Evolutionary conservation across 768 basidiomycete genomes (phyloP).

Genomic region (Phylloporus scabripes): DNA sequence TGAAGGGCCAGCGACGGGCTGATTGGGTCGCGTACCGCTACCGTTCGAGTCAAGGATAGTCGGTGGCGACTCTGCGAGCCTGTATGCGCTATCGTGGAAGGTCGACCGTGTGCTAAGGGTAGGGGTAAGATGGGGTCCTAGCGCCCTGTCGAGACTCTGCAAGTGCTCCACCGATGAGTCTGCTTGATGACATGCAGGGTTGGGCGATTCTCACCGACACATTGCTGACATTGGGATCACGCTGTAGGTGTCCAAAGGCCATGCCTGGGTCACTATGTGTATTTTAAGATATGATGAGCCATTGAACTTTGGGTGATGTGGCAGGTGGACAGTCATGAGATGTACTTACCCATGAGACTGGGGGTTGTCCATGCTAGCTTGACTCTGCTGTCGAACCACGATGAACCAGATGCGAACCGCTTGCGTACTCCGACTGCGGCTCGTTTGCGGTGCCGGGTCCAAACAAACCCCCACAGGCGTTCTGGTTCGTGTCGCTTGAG

Average conservation of each 20-base stretch:
- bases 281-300: constrained; percentile 13
- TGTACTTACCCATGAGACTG: constrained; percentile 32
- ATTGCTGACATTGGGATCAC: constrained; percentile 52
- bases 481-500: constrained; percentile 18
- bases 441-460: constrained; percentile 25
- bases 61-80: constrained; percentile 30
- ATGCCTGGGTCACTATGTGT: constrained; percentile 50
- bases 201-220: constrained; percentile 47
- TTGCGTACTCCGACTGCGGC: constrained; percentile 28
- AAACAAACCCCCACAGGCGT: constrained; percentile 22
- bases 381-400: constrained; percentile 28
- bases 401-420: constrained; percentile 34
- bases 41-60: constrained; percentile 28
- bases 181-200: constrained; percentile 20
- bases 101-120: constrained; percentile 30
- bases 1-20: constrained; percentile 26
- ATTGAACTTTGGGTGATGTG: constrained; percentile 5
- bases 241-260: constrained; percentile 56
- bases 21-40: constrained; percentile 18
- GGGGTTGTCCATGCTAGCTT: constrained; percentile 29
- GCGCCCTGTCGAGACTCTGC: constrained; percentile 57
- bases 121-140: constrained; percentile 47
- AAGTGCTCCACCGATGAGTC: constrained; percentile 19
- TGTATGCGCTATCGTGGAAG: constrained; percentile 28
- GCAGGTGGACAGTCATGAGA: constrained; percentile 10